These are phyloP conservation scores for Neofusicoccum sp. DNA, from an alignment of 2,329 filamentous ascomycete species.

Conservation along the genomic window DNA sequence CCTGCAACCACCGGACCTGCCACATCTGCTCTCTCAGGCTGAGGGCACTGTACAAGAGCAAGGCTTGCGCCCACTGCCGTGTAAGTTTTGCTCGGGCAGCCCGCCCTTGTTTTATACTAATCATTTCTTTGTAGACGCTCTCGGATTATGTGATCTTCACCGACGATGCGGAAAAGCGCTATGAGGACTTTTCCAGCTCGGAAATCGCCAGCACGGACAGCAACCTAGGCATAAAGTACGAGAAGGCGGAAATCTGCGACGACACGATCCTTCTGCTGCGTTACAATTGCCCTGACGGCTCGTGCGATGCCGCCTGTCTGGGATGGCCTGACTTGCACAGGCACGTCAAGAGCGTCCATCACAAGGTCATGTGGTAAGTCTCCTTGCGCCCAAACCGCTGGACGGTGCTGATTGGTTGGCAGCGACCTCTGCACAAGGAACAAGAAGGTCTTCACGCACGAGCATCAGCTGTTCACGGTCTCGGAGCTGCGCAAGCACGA, in stretches of 20 bases:
- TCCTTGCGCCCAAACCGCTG: not conserved
- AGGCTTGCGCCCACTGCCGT: conserved; percentile 94
- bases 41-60: conserved; percentile 93
- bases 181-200: conserved; percentile 73
- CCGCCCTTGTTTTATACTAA: not conserved
- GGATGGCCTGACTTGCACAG: conserved; percentile 78
- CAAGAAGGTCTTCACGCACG: conserved; percentile 98
- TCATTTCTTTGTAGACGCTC: conserved; percentile 53
- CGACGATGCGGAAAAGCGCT: conserved; percentile 78
- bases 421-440: conserved; percentile 87
- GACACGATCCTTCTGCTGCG: conserved; percentile 85
- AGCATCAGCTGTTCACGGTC: conserved; percentile 87
- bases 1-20: conserved; percentile 95
- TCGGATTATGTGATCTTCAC: conserved; percentile 88
- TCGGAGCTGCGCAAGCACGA: conserved; percentile 85
- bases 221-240: conserved; percentile 89
- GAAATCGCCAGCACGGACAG: conserved; percentile 81
- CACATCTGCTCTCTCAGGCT: conserved; percentile 93
- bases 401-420: not conserved
- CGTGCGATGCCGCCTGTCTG: conserved; percentile 83
- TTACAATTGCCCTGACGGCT: conserved; percentile 89
- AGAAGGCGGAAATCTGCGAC: conserved; percentile 84
- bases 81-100: conserved; percentile 53
- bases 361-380: conserved; percentile 78
- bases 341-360: conserved; percentile 80